Base-by-base conservation (phyloP, 2,329 filamentous ascomycete genomes). In the Rhinocladiella similis region DNA sequence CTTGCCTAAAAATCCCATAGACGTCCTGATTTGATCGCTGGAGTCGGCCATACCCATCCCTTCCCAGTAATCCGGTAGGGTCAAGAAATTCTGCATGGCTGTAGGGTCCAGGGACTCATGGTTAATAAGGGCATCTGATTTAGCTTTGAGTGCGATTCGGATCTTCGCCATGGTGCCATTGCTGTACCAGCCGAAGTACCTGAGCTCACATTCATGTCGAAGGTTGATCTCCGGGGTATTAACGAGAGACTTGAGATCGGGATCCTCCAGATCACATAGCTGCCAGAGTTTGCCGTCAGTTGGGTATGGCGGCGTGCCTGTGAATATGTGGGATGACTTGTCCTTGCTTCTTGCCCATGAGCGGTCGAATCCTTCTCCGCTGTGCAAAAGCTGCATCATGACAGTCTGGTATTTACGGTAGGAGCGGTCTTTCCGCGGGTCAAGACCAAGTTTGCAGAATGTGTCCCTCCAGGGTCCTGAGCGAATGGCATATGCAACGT, bases 261-360 rank as follows among this genome's bases (percentile, higher is more conserved):
- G 89, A 66, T 97, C 93, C 0, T 84, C 88, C 53, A 97, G 87
- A 70, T 99, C 94, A 74, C 91, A 96, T 22, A 95, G 83, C 77
- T 97, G 94, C 88, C 91, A 99, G 48, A 94, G 87, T 67, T 94
- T 94, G 38, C 91, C 91, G 67, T 96, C 91, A 1, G 83, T 82
- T 14, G 84, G 84, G 53, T 93, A 84, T 1, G 81, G 73, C 0
- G 70, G 82, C 57, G 85, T 79, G 46, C 93, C 93, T 59, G 95
- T 90, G 72, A 97, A 97, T 1, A 93, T 77, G 71, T 97, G 92
- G 0, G 69, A 63, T 67, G 48, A 69, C 65, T 12, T 70, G 66
- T 48, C 73, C 63, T 9, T 68, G 63, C 19, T 63, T 10, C 53
- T 45, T 22, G 45, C 38, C 60, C 60, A 63, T 16, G 36, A 46